A percentile compares a stretch with the other conserved stretches of the same genome.
Conservation (phyloP, 306 rosid species). For the Delonix regia region DNA sequence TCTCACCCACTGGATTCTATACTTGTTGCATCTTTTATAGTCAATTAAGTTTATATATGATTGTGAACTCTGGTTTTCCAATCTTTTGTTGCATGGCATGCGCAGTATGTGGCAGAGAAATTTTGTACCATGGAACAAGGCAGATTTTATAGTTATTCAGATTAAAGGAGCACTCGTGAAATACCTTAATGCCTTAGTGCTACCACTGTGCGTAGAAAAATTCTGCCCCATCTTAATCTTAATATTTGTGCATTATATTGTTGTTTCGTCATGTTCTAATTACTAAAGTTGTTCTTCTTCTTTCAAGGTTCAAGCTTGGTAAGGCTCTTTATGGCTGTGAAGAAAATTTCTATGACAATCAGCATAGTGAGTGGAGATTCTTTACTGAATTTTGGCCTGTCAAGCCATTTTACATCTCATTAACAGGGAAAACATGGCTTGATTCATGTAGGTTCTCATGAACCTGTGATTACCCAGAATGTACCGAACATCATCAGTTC, state of each 20-base stretch:
- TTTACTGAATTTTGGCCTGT: conserved; percentile 34
- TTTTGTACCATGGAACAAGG: conserved; percentile 40
- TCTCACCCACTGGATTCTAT: conserved; percentile 12
- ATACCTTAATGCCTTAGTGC: conserved; percentile 46
- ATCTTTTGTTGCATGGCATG: conserved; percentile 38
- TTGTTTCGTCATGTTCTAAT: conserved; percentile 27
- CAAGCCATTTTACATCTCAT: conserved; percentile 28
- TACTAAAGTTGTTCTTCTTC: conserved; percentile 38
- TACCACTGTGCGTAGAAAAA: conserved; percentile 54
- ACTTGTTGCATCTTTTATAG: conserved; percentile 18
- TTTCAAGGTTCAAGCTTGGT: conserved; percentile 53
- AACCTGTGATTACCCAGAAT: conserved; percentile 34
- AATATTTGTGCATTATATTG: conserved; percentile 14
- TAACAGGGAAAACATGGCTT: conserved; percentile 28
- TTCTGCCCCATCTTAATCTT: conserved; percentile 28
- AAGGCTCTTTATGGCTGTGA: conserved; percentile 41
- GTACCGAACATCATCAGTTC: conserved; percentile 37
- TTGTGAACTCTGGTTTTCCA: conserved; percentile 12
- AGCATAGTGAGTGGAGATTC: conserved; percentile 57
- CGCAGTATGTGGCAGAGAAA: conserved; percentile 56
- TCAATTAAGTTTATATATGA: conserved; percentile 9
- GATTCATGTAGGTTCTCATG: conserved; percentile 52
- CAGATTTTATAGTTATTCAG: conserved; percentile 38
- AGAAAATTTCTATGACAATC: conserved; percentile 39
- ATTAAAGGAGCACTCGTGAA: conserved; percentile 47